Percentiles rank a stretch among this genome's conserved stretches.
These are phyloP conservation scores for Emergomyces africanus DNA, from an alignment of 2,329 filamentous ascomycete genomes.

Conservation along the genomic window DNA sequence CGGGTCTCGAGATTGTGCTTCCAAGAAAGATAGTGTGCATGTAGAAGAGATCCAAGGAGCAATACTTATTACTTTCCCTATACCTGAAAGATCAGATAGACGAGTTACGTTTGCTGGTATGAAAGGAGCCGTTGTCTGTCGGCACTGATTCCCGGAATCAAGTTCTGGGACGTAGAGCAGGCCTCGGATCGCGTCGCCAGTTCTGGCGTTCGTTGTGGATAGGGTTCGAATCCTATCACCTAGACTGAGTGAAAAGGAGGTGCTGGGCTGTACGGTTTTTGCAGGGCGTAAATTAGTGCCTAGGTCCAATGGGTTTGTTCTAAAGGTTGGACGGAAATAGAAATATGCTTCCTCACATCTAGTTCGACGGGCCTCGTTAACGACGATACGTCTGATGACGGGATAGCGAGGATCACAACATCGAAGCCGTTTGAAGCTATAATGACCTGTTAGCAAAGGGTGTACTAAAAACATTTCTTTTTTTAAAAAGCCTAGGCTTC, in stretches of 20 bases:
- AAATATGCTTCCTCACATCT: slow-evolving; percentile 1
- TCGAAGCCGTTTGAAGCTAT: background rate
- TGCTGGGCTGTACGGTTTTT: background rate
- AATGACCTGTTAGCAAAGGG: background rate
- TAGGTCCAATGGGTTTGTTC: background rate
- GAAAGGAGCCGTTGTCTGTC: slow-evolving; percentile 47
- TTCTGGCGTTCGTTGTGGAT: slow-evolving; percentile 51
- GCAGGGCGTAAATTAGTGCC: background rate
- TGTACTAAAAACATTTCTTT: background rate
- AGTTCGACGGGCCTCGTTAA: background rate
- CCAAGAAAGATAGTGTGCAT: slow-evolving; percentile 63
- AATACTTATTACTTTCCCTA: slow-evolving; percentile 65
- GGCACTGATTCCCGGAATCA: slow-evolving; percentile 45
- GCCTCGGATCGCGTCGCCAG: slow-evolving; percentile 55
- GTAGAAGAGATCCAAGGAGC: slow-evolving; percentile 70
- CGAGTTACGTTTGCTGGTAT: slow-evolving; percentile 66
- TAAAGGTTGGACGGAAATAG: background rate
- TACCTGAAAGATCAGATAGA: slow-evolving; percentile 51
- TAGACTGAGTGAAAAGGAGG: slow-evolving; percentile 23
- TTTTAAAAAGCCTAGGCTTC: background rate
- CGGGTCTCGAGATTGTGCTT: slow-evolving; percentile 46
- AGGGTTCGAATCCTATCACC: slow-evolving; percentile 59
- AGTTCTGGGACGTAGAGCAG: slow-evolving; percentile 77
- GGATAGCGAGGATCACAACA: background rate
- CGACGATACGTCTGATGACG: background rate